phyloP scores from a whole-genome alignment of 108 stramenopile species.

The Cyclostephanos invisitatus region DNA sequence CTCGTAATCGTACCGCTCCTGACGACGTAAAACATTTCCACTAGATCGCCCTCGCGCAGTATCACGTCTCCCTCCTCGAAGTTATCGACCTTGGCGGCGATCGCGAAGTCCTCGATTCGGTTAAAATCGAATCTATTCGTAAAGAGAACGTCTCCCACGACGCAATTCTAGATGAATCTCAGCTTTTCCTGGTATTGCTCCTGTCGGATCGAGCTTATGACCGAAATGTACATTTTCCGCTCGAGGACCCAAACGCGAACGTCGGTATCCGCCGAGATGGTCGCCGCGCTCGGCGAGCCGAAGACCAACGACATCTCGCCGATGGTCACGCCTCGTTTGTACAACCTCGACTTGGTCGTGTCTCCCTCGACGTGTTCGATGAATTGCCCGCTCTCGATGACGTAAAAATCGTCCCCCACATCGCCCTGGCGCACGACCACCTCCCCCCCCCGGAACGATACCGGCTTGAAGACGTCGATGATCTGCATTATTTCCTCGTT shows the following conservation, averaged over 20 bases:
- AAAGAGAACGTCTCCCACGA: conserved; percentile 53
- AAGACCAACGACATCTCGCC: conserved; percentile 81
- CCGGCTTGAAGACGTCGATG: conserved; percentile 73
- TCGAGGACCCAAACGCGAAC: conserved; percentile 78
- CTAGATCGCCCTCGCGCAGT: conserved; percentile 85
- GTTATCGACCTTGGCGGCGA: conserved; percentile 50
- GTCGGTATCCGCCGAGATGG: conserved; percentile 67
- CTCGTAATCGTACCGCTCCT: conserved; percentile 63
- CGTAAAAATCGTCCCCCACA: conserved; percentile 78
- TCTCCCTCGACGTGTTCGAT: conserved; percentile 13
- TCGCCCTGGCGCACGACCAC: conserved; percentile 75
- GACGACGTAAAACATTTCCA: conserved; percentile 86
- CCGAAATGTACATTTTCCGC: conserved; percentile 71
- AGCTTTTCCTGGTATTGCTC: conserved; percentile 52
- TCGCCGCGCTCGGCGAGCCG: conserved; percentile 88
- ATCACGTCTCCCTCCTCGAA: conserved; percentile 77
- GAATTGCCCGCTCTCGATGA: conserved; percentile 48
- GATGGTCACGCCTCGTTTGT: conserved; percentile 55
- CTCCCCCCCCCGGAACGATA: conserved; percentile 33
- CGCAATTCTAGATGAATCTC: conserved; percentile 60
- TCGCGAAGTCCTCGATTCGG: conserved; percentile 63
- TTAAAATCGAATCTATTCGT: conserved; percentile 51
- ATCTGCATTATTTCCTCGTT: conserved; percentile 64
- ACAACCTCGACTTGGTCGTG: conserved; percentile 40
- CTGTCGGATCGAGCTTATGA: conserved; percentile 64